Evolutionary conservation across 2,329 filamentous ascomycete genomes (phyloP).

Genomic region (Monilinia aucupariae): DNA sequence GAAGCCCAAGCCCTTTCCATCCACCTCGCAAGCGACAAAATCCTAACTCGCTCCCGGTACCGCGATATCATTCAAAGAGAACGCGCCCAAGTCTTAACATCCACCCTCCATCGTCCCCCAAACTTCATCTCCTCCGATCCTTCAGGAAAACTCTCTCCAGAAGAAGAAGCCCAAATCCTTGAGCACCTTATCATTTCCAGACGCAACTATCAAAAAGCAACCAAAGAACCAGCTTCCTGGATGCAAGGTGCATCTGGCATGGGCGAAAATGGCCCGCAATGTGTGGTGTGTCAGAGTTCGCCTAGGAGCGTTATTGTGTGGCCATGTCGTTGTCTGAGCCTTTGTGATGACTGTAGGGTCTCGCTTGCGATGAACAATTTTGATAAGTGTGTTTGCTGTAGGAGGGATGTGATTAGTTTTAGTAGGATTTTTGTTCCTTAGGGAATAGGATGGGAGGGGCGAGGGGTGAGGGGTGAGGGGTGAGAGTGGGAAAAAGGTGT

Average conservation of each 20-base stretch:
- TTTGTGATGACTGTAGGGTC: slow-evolving; percentile 93
- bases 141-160: slow-evolving; percentile 44
- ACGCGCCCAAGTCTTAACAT: slow-evolving; percentile 61
- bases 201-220: slow-evolving; percentile 24
- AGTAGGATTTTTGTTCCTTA: slow-evolving; percentile 81
- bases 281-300: slow-evolving; percentile 87
- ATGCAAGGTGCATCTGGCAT: slow-evolving; percentile 66
- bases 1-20: slow-evolving; percentile 77
- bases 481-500: background rate
- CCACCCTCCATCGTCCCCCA: slow-evolving; percentile 38
- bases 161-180: slow-evolving; percentile 56
- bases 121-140: slow-evolving; percentile 30
- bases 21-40: slow-evolving; percentile 64
- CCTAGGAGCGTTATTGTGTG: slow-evolving; percentile 87
- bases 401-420: slow-evolving; percentile 82
- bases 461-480: background rate
- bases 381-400: slow-evolving; percentile 90
- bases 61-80: slow-evolving; percentile 62
- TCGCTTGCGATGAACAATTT: slow-evolving; percentile 96
- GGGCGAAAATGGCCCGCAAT: slow-evolving; percentile 71
- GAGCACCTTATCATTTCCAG: slow-evolving; percentile 52
- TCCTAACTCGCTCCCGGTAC: slow-evolving; percentile 79
- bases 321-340: slow-evolving; percentile 89
- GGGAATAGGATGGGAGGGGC: background rate
- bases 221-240: slow-evolving; percentile 46